Percentiles rank a stretch among this genome's conserved stretches.
Conservation (phyloP, 495 filamentous ascomycete species). For the Tuber magnatum region DNA sequence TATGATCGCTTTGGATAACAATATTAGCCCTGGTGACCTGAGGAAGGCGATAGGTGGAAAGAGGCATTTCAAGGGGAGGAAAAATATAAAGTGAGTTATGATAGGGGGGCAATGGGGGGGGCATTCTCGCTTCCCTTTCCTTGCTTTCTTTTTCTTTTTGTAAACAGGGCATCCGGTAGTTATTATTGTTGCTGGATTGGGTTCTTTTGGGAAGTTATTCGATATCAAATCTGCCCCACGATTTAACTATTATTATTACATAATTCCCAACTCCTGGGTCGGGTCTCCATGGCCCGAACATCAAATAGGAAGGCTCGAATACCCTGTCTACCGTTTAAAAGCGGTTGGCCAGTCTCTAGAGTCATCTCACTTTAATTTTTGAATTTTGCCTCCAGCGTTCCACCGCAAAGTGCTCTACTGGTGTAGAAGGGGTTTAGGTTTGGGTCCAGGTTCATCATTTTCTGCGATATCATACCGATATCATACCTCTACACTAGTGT, state of each 20-base stretch:
- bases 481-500: too few species aligned
- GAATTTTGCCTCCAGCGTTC: too few species aligned
- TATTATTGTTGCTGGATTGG: background rate
- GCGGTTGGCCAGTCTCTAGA: too few species aligned
- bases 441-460: too few species aligned
- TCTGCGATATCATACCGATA: too few species aligned
- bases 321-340: too few species aligned
- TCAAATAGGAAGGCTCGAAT: too few species aligned
- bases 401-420: too few species aligned
- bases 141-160: background rate
- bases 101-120: background rate
- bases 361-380: too few species aligned
- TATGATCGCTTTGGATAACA: conserved; percentile 77
- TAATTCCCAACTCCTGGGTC: too few species aligned
- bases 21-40: conserved; percentile 75
- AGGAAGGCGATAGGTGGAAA: conserved; percentile 63
- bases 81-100: conserved; percentile 37
- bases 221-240: background rate
- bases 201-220: background rate
- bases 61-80: conserved; percentile 89
- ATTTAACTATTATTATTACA: background rate
- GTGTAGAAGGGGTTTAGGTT: too few species aligned
- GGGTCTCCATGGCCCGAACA: too few species aligned
- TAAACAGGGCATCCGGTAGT: background rate
- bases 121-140: background rate